Conservation (phyloP, 164 flowering plant genomes). For the Akebia trifoliata region DNA sequence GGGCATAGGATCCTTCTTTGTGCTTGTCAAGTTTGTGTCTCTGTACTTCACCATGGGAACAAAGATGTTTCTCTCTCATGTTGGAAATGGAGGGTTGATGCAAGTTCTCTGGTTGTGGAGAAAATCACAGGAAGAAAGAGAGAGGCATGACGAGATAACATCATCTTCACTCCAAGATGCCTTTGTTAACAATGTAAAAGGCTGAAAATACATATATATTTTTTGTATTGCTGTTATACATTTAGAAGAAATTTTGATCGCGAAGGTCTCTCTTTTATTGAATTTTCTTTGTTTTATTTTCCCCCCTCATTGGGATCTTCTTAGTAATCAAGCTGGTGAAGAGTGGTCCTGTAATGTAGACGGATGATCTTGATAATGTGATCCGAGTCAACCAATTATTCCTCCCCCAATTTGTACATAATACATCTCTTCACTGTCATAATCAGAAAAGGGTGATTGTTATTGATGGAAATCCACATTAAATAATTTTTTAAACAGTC, state of each 20-base stretch:
- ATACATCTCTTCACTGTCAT: too few species aligned
- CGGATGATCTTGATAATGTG: too few species aligned
- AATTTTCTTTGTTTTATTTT: neutral
- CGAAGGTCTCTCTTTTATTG: neutral
- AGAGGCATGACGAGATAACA: neutral
- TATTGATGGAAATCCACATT: too few species aligned
- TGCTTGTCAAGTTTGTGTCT: conserved; percentile 37
- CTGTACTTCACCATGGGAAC: conserved; percentile 14
- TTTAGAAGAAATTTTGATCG: neutral
- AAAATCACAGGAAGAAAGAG: conserved; percentile 16
- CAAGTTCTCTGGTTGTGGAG: conserved; percentile 56
- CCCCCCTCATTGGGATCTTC: neutral
- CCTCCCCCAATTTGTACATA: too few species aligned
- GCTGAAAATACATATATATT: neutral
- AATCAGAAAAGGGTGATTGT: too few species aligned
- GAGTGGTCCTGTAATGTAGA: too few species aligned
- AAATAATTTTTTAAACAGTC: too few species aligned
- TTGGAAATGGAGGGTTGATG: conserved; percentile 67
- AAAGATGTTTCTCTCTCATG: conserved; percentile 40
- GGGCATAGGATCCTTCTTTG: conserved; percentile 38
- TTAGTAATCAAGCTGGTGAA: too few species aligned
- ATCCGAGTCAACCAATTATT: too few species aligned
- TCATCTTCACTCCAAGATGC: neutral
- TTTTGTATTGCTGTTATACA: neutral
- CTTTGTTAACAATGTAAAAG: neutral